phyloP scores from a whole-genome alignment of 805 yeast genomes.

The Nakazawaea siamensis region DNA sequence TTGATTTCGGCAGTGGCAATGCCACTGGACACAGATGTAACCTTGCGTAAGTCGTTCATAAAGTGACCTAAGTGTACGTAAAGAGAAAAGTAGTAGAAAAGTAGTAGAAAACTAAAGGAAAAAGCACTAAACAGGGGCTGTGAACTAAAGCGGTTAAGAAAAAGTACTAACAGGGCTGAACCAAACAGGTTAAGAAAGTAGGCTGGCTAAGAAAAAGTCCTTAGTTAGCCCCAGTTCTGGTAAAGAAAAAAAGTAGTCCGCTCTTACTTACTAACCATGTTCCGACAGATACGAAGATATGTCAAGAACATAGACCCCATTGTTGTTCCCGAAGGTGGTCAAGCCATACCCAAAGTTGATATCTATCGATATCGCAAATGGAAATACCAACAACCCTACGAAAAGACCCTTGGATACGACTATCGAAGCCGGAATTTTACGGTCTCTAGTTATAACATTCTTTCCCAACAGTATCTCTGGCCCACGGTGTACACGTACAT shows the following conservation, averaged over 20 bases:
- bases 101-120: no score
- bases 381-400: conserved; percentile 6
- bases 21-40: conserved; percentile 2
- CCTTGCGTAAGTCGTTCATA: no score
- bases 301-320: conserved; percentile 10
- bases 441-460: conserved; percentile 25
- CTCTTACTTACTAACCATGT: not conserved
- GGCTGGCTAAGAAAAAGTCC: no score
- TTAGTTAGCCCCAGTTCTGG: no score
- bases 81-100: no score
- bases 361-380: conserved; percentile 9
- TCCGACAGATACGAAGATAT: conserved; percentile 2
- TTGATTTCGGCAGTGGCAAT: conserved; percentile 9
- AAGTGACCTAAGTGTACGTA: no score
- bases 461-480: conserved; percentile 47
- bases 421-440: conserved; percentile 15
- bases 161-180: no score
- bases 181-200: no score
- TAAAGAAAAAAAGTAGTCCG: no score
- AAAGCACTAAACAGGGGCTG: no score
- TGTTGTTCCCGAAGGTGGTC: not conserved
- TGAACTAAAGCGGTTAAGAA: no score
- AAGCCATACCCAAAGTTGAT: conserved; percentile 2
- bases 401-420: conserved; percentile 3
- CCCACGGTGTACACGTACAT: conserved; percentile 45